Percentiles rank a stretch among this genome's conserved stretches.
Evolutionary conservation across 2,329 filamentous ascomycete genomes (phyloP).

Genomic region (Aschersonia sp.): DNA sequence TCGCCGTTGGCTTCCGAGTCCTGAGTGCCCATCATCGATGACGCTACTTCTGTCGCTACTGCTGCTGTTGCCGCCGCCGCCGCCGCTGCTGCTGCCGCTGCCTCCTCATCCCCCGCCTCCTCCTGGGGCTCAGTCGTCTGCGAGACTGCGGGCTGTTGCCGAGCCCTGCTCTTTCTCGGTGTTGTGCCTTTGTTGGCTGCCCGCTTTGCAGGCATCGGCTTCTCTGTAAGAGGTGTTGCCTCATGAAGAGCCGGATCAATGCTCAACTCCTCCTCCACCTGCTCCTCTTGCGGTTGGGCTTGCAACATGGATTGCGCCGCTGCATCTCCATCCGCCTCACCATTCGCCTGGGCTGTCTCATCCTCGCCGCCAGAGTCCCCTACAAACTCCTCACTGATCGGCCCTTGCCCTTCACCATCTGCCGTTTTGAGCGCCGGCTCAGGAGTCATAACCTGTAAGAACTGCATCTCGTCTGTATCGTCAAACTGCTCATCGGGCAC

Average conservation of each 20-base stretch:
- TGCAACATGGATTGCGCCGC: neutral
- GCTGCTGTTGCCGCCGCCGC: too few relatives aligned
- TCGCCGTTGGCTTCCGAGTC: neutral
- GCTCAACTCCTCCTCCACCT: slow-evolving; percentile 13
- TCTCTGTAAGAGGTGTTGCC: slow-evolving; percentile 9
- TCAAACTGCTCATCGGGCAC: slow-evolving; percentile 15
- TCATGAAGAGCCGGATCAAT: slow-evolving; percentile 17
- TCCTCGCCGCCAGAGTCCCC: slow-evolving; percentile 15
- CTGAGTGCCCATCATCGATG: too few relatives aligned
- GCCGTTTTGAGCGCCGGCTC: neutral
- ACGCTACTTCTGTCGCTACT: too few relatives aligned
- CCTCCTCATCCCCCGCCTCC: too few relatives aligned
- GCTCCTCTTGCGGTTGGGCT: neutral
- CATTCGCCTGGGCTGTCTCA: slow-evolving; percentile 1
- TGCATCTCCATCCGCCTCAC: slow-evolving; percentile 6
- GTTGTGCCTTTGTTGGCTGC: slow-evolving; percentile 9
- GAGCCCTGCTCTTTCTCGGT: slow-evolving; percentile 5
- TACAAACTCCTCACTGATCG: slow-evolving; percentile 14
- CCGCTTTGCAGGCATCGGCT: slow-evolving; percentile 12
- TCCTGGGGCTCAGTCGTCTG: slow-evolving; percentile 9
- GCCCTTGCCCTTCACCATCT: neutral
- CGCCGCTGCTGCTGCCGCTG: too few relatives aligned
- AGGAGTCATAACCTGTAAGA: slow-evolving; percentile 10
- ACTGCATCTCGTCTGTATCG: slow-evolving; percentile 17
- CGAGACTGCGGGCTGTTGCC: slow-evolving; percentile 7